Conservation (phyloP, 371 early-diverging fungal genomes). For the Syncephalastrum sp. region DNA sequence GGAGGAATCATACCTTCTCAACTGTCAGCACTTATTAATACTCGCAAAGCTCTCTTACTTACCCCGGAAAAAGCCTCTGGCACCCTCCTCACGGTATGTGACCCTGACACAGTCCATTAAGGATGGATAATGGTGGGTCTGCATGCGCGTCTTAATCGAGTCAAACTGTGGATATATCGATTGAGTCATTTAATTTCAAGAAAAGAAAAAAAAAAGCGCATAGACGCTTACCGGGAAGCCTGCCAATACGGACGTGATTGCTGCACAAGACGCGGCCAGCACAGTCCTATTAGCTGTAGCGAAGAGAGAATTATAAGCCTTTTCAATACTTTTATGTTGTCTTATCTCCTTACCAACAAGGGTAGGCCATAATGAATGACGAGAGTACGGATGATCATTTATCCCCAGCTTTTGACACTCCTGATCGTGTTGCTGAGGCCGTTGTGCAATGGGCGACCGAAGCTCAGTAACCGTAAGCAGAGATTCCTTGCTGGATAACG, state of each 20-base stretch:
- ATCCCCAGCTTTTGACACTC: too few relatives aligned
- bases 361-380: too few relatives aligned
- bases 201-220: neutral
- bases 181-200: neutral
- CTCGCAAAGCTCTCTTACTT: neutral
- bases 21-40: neutral
- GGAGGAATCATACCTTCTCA: conserved; percentile 69
- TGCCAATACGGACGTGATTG: conserved; percentile 54
- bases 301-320: neutral
- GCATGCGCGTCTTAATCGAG: conserved; percentile 81
- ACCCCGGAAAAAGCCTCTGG: conserved; percentile 74
- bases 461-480: too few relatives aligned
- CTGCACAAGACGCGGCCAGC: conserved; percentile 65
- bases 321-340: neutral
- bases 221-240: conserved; percentile 58
- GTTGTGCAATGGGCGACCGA: too few relatives aligned
- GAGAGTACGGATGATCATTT: too few relatives aligned
- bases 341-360: conserved; percentile 9
- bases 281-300: conserved; percentile 55
- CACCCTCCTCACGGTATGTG: conserved; percentile 72
- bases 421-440: too few relatives aligned
- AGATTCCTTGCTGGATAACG: too few relatives aligned
- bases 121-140: conserved; percentile 70
- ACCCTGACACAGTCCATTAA: conserved; percentile 62
- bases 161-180: conserved; percentile 54